Base-by-base conservation (phyloP, 2,329 filamentous ascomycete species). In the Graphilbum sp. region DNA sequence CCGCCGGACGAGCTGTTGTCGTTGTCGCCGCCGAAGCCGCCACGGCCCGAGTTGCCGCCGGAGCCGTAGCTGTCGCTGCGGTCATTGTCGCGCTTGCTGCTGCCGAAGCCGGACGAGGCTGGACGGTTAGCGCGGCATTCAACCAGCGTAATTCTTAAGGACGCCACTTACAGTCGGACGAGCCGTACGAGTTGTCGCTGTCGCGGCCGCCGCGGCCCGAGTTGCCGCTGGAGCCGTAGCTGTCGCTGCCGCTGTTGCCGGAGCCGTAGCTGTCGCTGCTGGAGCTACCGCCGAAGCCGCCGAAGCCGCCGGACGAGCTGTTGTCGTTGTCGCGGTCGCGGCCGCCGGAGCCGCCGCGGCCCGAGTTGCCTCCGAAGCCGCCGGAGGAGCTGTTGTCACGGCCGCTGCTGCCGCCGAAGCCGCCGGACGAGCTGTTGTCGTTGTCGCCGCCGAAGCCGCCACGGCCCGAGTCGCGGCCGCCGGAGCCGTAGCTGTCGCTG, bases 401-500 rank as follows among this genome's bases (percentile, higher is more conserved):
- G 17, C 18, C 34, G 34, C n/a, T 19, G 34, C 34, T 16, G 35
- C 20, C 17, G 37, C 24, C 19, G 20, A 36, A 21, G 24, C n/a
- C 36, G 29, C 44, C 42, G 35, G 45, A 46, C 8, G 43, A 42
- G 35, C 44, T 36, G 23, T 48, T 50, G 17, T 21, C 27, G 41
- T 43, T 40, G 39, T 48, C 44, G 31, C 44, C 41, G 27, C 42
- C 36, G 27, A 39, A 38, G 37, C 45, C 45, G 6, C 45, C 44
- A 33, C 40, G 44, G 35, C 50, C 48, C 36, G 40, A 46, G 37
- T 40, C 45, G 5, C 45, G 44, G 34, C 41, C 43, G 35, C 50
- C 47, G 36, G 41, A 45, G 25, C 49, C 47, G 34, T 46, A 50
- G 32, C 37, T 41, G 36, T 45, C 41, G 32, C 32, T 23, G 31